Evolutionary conservation across 2,329 filamentous ascomycete genomes (phyloP), one percentile per base, ranked within the genome.

Genomic region (Pseudopyricularia cyperi): DNA sequence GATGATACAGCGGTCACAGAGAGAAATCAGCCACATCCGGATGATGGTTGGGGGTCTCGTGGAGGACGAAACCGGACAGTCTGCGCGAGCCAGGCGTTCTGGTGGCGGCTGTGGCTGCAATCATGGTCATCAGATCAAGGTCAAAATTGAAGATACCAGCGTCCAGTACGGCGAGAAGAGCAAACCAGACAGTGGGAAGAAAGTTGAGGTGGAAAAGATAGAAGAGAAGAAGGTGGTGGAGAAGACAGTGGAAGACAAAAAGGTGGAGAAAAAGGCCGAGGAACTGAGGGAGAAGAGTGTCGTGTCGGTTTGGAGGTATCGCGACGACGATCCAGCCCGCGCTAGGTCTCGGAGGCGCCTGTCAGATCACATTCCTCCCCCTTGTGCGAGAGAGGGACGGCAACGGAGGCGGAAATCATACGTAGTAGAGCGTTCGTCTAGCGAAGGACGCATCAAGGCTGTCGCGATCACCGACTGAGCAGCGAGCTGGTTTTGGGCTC

Each of bases 31-130:
- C 2, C 54, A 52, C 19, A 53, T 54, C 22, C 49, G 57, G 15
- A 52, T 57, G 49, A 56, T 57, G 56, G 19, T 57, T 34, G 53
- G 51, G 42, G 56, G 56, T 51, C 50, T 55, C 19, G 51, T 53
- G 4, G 47, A 51, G 4, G 39, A 48, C 4, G 52, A 44, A 1
- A 12, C 19, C 39, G 22, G 17, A n/a, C 14, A 5, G 47, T 28
- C 9, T 14, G 22, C 19, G 22, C 2, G 12, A 3, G 11, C 17
- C 19, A 49, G 14, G 48, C 24, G 28, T 8, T 11, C 19, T 3
- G 33, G 32, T 15, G 46, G 46, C 14, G n/a, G 48, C 22, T 15
- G 17, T 8, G 47, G 32, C 15, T 48, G 39, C 19, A 44, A 12
- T 44, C 39, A 48, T 15, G 46, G 22, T 7, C 26, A 33, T 15